phyloP scores from a whole-genome alignment of 805 yeast species.

The Wickerhamomyces xylosicus region DNA sequence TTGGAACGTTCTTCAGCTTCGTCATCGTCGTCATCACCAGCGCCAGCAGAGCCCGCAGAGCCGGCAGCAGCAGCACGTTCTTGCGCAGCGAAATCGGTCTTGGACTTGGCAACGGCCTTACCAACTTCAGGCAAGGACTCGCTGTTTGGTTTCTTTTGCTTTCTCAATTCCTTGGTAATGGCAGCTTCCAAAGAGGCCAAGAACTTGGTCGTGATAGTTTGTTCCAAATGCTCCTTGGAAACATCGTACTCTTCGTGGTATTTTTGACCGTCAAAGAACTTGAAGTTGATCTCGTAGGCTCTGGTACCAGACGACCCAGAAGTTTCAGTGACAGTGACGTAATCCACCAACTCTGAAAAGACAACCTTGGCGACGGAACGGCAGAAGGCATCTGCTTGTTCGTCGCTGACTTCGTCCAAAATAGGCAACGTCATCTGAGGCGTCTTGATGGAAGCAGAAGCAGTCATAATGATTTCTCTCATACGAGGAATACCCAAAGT shows the following conservation, averaged over 20 bases:
- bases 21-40: conserved; percentile 51
- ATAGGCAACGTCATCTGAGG: conserved; percentile 97
- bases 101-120: conserved; percentile 54
- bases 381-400: conserved; percentile 86
- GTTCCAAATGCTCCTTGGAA: conserved; percentile 66
- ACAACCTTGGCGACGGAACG: conserved; percentile 78
- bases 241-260: conserved; percentile 87
- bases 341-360: conserved; percentile 82
- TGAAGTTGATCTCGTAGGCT: conserved; percentile 63
- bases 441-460: conserved; percentile 90
- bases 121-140: conserved; percentile 57
- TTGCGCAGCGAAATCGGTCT: conserved; percentile 30
- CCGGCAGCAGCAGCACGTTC: conserved; percentile 23
- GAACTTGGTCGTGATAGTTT: conserved; percentile 54
- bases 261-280: conserved; percentile 66
- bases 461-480: conserved; percentile 99
- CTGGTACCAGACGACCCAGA: conserved; percentile 59
- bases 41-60: conserved; percentile 31
- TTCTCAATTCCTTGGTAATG: conserved; percentile 71
- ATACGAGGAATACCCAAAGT: conserved; percentile 99
- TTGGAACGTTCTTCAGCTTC: conserved; percentile 44
- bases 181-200: conserved; percentile 60
- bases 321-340: conserved; percentile 79
- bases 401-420: conserved; percentile 68
- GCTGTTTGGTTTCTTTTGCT: conserved; percentile 48